Evolutionary conservation across 2,329 filamentous ascomycete genomes (phyloP).

Genomic region (Taxawa tesnikishii): DNA sequence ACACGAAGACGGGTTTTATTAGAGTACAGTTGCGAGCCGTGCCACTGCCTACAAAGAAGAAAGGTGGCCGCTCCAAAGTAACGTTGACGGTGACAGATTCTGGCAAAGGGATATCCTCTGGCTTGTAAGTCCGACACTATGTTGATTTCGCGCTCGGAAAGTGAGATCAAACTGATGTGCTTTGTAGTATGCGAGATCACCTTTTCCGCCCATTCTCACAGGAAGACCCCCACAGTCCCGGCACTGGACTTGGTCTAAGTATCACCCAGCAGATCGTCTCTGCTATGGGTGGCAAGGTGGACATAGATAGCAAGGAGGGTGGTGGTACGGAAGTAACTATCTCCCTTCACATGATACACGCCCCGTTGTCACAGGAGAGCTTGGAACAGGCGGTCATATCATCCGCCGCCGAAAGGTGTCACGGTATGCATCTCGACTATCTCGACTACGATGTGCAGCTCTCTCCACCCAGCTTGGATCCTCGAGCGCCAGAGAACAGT

Average conservation of each 20-base stretch:
- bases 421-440: constrained; percentile 2
- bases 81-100: constrained; percentile 42
- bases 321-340: constrained; percentile 36
- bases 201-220: constrained; percentile 20
- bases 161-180: no score
- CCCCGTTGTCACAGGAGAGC: constrained; percentile 1
- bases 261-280: constrained; percentile 19
- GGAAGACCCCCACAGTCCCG: constrained; percentile 17
- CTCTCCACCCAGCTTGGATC: background rate
- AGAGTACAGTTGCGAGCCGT: constrained; percentile 10
- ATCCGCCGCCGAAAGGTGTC: constrained; percentile 4
- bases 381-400: constrained; percentile 4
- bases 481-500: constrained; percentile 2
- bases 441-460: constrained; percentile 1
- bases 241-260: constrained; percentile 20
- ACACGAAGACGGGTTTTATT: constrained; percentile 26
- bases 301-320: constrained; percentile 29
- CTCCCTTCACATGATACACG: constrained; percentile 26
- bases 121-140: no score
- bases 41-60: constrained; percentile 1
- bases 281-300: constrained; percentile 13
- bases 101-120: constrained; percentile 51
- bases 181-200: constrained; percentile 9
- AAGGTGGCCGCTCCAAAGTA: constrained; percentile 1
- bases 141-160: no score